Evolutionary conservation across 257 asterid species (phyloP).

Genomic region (Euphrasia confusa): DNA sequence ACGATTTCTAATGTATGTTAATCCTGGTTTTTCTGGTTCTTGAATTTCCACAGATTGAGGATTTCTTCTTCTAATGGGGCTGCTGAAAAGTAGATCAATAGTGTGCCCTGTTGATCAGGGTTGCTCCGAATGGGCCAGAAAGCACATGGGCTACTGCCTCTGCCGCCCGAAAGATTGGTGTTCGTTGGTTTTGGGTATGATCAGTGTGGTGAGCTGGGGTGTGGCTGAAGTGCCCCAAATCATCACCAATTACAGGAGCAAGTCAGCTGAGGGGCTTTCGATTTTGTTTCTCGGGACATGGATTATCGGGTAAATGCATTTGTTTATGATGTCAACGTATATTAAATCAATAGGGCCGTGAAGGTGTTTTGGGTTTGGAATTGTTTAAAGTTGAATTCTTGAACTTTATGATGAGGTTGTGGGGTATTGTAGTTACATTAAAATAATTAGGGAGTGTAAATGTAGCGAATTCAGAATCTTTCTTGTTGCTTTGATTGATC

Average conservation of each 20-base stretch:
- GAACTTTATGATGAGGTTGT: not conserved
- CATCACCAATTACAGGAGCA: constrained; percentile 48
- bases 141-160: constrained; percentile 30
- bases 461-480: too few relatives aligned
- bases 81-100: constrained; percentile 21
- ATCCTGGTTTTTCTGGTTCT: not conserved
- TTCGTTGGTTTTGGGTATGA: constrained; percentile 44
- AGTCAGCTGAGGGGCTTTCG: constrained; percentile 65
- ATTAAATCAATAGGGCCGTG: too few relatives aligned
- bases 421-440: too few relatives aligned
- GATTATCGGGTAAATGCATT: constrained; percentile 51
- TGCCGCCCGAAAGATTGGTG: constrained; percentile 33
- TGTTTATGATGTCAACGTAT: not conserved
- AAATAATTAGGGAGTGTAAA: too few relatives aligned
- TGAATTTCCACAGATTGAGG: constrained; percentile 15
- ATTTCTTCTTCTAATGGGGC: constrained; percentile 24
- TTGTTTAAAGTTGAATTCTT: constrained; percentile 15
- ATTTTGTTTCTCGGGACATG: constrained; percentile 51
- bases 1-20: constrained; percentile 20
- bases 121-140: constrained; percentile 40
- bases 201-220: constrained; percentile 59
- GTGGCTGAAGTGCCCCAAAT: constrained; percentile 78
- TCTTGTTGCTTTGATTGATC: too few relatives aligned
- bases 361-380: not conserved
- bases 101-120: constrained; percentile 34